Percentiles rank a stretch among this genome's conserved stretches.
These are phyloP conservation scores for Mortierella sp. DNA, from an alignment of 371 early-diverging fungal genomes.

Conservation along the genomic window DNA sequence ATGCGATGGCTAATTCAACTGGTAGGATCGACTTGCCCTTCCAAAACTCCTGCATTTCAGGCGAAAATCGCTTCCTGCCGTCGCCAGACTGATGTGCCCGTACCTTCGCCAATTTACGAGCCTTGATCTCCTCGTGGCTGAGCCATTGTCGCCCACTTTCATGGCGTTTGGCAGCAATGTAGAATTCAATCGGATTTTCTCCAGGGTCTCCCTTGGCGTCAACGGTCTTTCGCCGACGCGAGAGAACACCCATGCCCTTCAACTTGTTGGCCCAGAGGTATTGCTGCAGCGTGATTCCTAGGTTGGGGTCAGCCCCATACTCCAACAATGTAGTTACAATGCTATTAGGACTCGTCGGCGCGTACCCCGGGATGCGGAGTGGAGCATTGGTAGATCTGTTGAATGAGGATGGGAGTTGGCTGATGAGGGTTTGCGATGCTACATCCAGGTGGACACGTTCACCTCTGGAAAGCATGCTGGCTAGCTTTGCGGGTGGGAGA, in stretches of 20 bases:
- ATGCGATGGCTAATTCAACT: conserved; percentile 51
- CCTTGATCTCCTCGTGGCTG: conserved; percentile 52
- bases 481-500: conserved; percentile 47
- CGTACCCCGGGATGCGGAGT: conserved; percentile 46
- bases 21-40: conserved; percentile 50
- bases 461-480: conserved; percentile 50
- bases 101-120: conserved; percentile 30
- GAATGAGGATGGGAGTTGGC: conserved; percentile 48
- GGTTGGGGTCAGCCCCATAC: conserved; percentile 59
- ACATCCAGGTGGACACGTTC: conserved; percentile 43
- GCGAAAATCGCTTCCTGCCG: conserved; percentile 43
- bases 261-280: conserved; percentile 56
- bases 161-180: conserved; percentile 47
- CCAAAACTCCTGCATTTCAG: conserved; percentile 54
- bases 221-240: conserved; percentile 41
- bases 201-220: conserved; percentile 23
- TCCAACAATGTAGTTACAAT: conserved; percentile 54
- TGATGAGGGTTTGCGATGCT: conserved; percentile 47
- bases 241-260: conserved; percentile 55
- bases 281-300: conserved; percentile 57
- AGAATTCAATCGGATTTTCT: conserved; percentile 52
- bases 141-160: conserved; percentile 57
- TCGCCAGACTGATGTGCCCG: conserved; percentile 11
- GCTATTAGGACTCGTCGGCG: conserved; percentile 53
- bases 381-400: conserved; percentile 46